Base-by-base conservation (phyloP, 495 filamentous ascomycete species). In the Tuber brumale region DNA sequence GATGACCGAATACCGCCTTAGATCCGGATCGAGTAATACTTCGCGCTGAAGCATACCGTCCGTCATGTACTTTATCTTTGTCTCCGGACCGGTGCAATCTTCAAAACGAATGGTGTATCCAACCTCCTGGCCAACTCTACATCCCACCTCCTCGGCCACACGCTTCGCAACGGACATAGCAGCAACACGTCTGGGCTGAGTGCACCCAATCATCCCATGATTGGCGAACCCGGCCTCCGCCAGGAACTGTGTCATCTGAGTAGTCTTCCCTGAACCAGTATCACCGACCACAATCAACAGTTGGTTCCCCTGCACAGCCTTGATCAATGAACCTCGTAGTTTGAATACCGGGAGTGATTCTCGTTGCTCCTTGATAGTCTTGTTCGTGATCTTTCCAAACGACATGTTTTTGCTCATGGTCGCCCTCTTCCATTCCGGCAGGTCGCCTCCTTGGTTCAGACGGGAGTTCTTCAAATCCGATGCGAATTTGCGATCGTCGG, bases 81-180 rank as follows among this genome's bases (percentile, higher is more conserved):
- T 99, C 21, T 92, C 90, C 2, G 94, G 91, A 77, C 90, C 92
- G 0, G 95, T 97, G 81, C 90, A 92, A 81, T 99, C 96, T 82
- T 99, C 95, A 83, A 99, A 99, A 83, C 95, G 92, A 83, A 99
- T 97, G 0, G 94, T 97, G 81, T 98, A 99, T 69, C 95, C 95
- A 76, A 99, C 94, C 84, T 97, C 95, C 46, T 94, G 88, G 44
- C 96, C 96, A 0, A 99, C 87, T 73, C 90, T 87, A 82, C 94
- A 97, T 45, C 95, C 95, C 69, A 99, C 94, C 85, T 99, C 95
- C 82, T 99, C 95, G 0, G 95, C 90, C 27, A 99, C 95, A 88
- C 95, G 94, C 77, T 97, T 95, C 16, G 96, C 96, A 43, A 99
- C 96, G 84, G 93, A 97, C 96, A 99, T 99, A 3, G 96, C 95